These are phyloP conservation scores for Abelmoschus esculentus DNA, from an alignment of 345 rosid species.

Conservation along the genomic window DNA sequence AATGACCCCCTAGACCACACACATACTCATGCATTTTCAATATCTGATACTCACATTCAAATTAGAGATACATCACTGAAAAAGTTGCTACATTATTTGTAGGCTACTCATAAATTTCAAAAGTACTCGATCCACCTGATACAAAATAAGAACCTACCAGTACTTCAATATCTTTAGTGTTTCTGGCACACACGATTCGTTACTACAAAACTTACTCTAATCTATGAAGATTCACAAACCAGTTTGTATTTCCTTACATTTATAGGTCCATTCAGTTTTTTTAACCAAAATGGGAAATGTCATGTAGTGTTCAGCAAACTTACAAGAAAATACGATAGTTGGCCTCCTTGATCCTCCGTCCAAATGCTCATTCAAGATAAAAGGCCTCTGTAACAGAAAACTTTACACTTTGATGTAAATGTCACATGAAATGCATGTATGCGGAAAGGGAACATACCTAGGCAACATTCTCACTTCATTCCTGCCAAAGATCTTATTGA, in stretches of 20 bases:
- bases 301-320: constrained; percentile 1
- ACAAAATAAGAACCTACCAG: neutral
- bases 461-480: constrained; percentile 1
- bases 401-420: neutral
- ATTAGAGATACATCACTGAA: neutral
- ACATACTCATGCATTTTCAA: neutral
- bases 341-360: neutral
- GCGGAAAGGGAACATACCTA: neutral
- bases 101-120: neutral
- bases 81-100: neutral
- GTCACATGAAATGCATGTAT: neutral
- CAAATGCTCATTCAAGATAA: neutral
- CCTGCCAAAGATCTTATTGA: neutral
- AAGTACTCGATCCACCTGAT: neutral
- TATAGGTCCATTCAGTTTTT: neutral
- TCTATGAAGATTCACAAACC: neutral
- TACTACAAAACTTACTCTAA: neutral
- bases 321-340: neutral
- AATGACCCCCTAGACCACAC: neutral
- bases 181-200: neutral
- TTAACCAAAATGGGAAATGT: neutral
- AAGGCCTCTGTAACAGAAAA: neutral
- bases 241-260: neutral
- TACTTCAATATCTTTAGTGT: neutral
- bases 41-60: neutral